phyloP scores from a whole-genome alignment of 2,329 filamentous ascomycete genomes.

The Colletotrichum tamarilloi region DNA sequence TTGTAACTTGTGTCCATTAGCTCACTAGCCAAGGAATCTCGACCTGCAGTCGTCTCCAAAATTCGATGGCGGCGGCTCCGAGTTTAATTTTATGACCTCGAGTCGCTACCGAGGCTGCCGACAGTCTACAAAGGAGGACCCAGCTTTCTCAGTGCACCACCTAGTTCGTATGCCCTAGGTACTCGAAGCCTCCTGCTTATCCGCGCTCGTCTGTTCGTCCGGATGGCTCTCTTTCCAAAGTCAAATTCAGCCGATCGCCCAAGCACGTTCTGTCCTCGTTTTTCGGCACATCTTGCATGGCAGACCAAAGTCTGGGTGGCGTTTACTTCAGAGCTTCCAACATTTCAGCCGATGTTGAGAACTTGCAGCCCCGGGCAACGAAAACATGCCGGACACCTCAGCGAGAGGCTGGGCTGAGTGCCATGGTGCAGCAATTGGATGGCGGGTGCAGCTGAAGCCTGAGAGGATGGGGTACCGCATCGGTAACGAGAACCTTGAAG shows the following conservation, averaged over 20 bases:
- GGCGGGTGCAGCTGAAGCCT: neutral
- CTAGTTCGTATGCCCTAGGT: neutral
- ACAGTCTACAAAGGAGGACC: constrained; percentile 4
- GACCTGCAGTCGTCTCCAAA: neutral
- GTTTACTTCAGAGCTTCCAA: neutral
- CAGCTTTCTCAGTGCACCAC: constrained; percentile 6
- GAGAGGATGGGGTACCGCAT: constrained; percentile 1
- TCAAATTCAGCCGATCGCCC: constrained; percentile 1
- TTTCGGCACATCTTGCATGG: neutral
- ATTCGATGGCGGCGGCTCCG: constrained; percentile 12
- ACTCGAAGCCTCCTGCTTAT: neutral
- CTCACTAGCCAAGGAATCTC: neutral
- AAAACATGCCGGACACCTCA: constrained; percentile 4
- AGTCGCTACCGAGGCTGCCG: constrained; percentile 25
- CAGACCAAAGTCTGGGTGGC: constrained; percentile 9
- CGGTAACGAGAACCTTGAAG: constrained; percentile 20
- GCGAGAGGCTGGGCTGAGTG: constrained; percentile 22
- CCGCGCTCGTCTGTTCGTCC: constrained; percentile 40
- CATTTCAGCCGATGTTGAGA: constrained; percentile 14
- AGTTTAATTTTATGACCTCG: constrained; percentile 14
- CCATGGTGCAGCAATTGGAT: constrained; percentile 4
- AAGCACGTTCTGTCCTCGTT: constrained; percentile 2
- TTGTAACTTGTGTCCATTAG: neutral
- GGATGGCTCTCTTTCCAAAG: neutral
- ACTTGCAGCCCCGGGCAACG: neutral